Conservation (phyloP, 495 filamentous ascomycete genomes). For the Daldinia bambusicola region DNA sequence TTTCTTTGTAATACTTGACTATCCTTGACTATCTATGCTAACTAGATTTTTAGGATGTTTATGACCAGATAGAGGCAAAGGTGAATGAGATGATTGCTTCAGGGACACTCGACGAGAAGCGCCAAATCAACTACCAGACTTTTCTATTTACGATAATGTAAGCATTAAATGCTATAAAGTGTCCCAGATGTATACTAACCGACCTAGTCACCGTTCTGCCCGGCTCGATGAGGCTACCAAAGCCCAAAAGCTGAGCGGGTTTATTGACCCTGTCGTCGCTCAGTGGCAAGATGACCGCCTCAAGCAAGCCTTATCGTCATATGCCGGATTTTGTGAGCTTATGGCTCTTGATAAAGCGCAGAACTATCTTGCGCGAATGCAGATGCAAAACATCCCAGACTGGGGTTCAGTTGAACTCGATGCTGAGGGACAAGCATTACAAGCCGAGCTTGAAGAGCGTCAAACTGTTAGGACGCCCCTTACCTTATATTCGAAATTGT, state of each 20-base stretch:
- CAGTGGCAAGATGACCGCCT: slow-evolving; percentile 82
- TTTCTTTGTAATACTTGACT: background rate
- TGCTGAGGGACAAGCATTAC: slow-evolving; percentile 78
- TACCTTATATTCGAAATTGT: background rate
- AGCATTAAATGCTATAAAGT: slow-evolving; percentile 19
- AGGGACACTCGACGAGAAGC: slow-evolving; percentile 78
- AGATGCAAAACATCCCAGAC: slow-evolving; percentile 80
- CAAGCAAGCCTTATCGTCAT: slow-evolving; percentile 73
- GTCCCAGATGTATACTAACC: slow-evolving; percentile 11
- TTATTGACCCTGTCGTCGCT: slow-evolving; percentile 79
- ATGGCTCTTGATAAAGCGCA: slow-evolving; percentile 82
- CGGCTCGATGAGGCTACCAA: slow-evolving; percentile 74
- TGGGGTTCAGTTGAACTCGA: slow-evolving; percentile 84
- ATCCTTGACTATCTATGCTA: slow-evolving; percentile 9
- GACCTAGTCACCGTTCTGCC: slow-evolving; percentile 75
- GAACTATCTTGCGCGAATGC: slow-evolving; percentile 76
- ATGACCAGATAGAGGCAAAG: slow-evolving; percentile 83
- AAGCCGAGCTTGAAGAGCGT: slow-evolving; percentile 76
- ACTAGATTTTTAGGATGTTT: slow-evolving; percentile 69
- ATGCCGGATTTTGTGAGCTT: slow-evolving; percentile 80
- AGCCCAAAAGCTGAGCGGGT: slow-evolving; percentile 71
- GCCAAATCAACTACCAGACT: slow-evolving; percentile 71
- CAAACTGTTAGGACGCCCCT: slow-evolving; percentile 65
- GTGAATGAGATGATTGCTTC: slow-evolving; percentile 81
- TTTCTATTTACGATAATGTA: slow-evolving; percentile 94